Base-by-base conservation (phyloP, 2,329 filamentous ascomycete genomes). In the Beauveria bassiana region DNA sequence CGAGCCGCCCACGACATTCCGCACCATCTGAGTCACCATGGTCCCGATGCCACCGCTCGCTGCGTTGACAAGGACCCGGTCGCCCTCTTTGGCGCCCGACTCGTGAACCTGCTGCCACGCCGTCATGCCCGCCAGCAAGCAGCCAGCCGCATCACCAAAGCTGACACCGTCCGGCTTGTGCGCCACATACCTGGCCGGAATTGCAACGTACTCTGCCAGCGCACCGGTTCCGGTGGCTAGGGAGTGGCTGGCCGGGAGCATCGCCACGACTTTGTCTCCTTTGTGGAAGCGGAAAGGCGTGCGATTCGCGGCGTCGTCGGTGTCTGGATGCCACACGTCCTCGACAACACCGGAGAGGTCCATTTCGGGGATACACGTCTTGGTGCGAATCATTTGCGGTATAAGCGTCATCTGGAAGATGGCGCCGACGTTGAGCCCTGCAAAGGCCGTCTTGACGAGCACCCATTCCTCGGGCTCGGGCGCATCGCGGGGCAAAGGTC, bases 11-110 rank as follows among this genome's bases (percentile, higher is more conserved):
- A 79, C 72, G 65, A 70, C 64, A n/a, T 65, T 68, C 16, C 70
- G 70, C 50, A 68, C 70, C 70, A 80, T 74, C 69, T 83, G 80
- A 52, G 81, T 69, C 1, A 75, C 70, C 55, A 81, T 65, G 22
- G 74, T 73, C 14, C 80, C 80, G 6, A 83, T 77, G 14, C 79
- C 80, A 0, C 80, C 80, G 65, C 79, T 81, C 22, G 78, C 81
- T 3, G 78, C 80, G 64, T 81, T 80, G 4, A 82, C 70, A 52
- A 83, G 65, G 42, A 81, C 77, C 2, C 73, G 69, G 43, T 75
- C 70, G 0, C 78, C 75, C 28, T 65, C 65, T 65, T 73, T 70
- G 62, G 73, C 70, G 1, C 69, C 73, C 3, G 77, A 76, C 22
- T 75, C 69, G 10, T 68, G 67, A 0, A 79, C 67, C 26, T 78